Conservation (phyloP, 75 land plant species). For the Cunninghamia lanceolata region DNA sequence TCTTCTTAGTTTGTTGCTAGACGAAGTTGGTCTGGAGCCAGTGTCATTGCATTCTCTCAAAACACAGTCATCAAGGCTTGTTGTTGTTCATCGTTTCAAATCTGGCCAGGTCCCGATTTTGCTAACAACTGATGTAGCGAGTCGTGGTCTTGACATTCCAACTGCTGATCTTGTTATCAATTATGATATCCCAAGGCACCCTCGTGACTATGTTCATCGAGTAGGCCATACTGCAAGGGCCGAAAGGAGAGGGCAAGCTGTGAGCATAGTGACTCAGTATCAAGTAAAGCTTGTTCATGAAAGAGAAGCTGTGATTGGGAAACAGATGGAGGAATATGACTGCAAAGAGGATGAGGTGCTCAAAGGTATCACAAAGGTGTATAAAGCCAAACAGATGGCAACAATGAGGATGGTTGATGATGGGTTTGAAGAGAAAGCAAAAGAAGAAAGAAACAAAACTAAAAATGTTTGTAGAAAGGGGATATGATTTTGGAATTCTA, state of each 20-base stretch:
- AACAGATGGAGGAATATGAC: too few relatives aligned
- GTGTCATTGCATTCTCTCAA: constrained; percentile 86
- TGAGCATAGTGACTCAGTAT: constrained; percentile 85
- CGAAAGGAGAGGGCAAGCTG: constrained; percentile 87
- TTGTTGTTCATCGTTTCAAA: constrained; percentile 83
- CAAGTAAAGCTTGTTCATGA: too few relatives aligned
- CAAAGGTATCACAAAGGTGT: too few relatives aligned
- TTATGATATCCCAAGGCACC: constrained; percentile 91
- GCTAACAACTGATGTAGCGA: constrained; percentile 98
- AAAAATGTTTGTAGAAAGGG: too few relatives aligned
- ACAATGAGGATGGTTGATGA: too few relatives aligned
- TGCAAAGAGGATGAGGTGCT: too few relatives aligned
- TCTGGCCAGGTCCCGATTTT: constrained; percentile 80
- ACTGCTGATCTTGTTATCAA: constrained; percentile 95
- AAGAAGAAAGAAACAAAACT: too few relatives aligned
- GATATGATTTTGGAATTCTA: too few relatives aligned
- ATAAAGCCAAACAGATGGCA: too few relatives aligned
- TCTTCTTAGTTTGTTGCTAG: constrained; percentile 70
- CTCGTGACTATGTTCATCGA: constrained; percentile 93
- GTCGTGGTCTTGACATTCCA: constrained; percentile 98
- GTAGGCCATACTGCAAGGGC: constrained; percentile 99
- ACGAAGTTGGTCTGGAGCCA: constrained; percentile 64
- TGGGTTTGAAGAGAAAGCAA: too few relatives aligned
- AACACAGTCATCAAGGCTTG: constrained; percentile 74
- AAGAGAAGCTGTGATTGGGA: too few relatives aligned